Percentiles rank a stretch among this genome's conserved stretches.
These are phyloP conservation scores for Fusarium graminum DNA, from an alignment of 2,329 filamentous ascomycete species.

Conservation along the genomic window DNA sequence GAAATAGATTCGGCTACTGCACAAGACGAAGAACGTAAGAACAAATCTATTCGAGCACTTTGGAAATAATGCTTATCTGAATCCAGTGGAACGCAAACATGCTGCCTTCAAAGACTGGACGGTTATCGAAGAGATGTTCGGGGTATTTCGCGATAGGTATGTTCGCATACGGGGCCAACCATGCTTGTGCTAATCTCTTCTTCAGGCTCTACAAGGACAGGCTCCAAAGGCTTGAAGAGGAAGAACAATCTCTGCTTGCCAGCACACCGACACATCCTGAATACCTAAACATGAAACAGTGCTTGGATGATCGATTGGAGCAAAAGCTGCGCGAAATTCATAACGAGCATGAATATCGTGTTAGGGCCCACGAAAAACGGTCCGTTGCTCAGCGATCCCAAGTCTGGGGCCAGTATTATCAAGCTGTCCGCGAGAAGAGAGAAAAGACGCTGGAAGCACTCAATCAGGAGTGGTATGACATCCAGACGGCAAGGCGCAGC, in stretches of 20 bases:
- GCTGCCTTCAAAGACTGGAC: constrained; percentile 83
- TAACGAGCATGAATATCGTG: constrained; percentile 78
- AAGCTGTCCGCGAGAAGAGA: constrained; percentile 84
- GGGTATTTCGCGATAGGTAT: constrained; percentile 83
- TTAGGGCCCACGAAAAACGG: constrained; percentile 78
- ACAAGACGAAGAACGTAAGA: constrained; percentile 74
- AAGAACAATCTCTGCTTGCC: constrained; percentile 72
- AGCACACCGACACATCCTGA: constrained; percentile 85
- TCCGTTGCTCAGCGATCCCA: constrained; percentile 87
- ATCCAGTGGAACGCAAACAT: constrained; percentile 79
- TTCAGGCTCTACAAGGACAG: constrained; percentile 87
- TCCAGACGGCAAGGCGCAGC: constrained; percentile 88
- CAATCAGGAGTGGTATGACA: constrained; percentile 91
- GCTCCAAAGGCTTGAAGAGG: constrained; percentile 81
- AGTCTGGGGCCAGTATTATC: constrained; percentile 90
- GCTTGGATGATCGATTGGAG: constrained; percentile 83
- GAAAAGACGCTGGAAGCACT: constrained; percentile 84
- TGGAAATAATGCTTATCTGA: constrained; percentile 40
- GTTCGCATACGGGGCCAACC: constrained; percentile 43
- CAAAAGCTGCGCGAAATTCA: constrained; percentile 83
- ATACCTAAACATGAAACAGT: constrained; percentile 89
- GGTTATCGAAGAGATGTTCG: constrained; percentile 89
- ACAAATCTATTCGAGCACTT: constrained; percentile 8
- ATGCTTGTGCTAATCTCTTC: constrained; percentile 38
- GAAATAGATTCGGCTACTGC: constrained; percentile 70